phyloP scores from a whole-genome alignment of 176 grass and related monocot genomes.

The Elaeis guineensis region DNA sequence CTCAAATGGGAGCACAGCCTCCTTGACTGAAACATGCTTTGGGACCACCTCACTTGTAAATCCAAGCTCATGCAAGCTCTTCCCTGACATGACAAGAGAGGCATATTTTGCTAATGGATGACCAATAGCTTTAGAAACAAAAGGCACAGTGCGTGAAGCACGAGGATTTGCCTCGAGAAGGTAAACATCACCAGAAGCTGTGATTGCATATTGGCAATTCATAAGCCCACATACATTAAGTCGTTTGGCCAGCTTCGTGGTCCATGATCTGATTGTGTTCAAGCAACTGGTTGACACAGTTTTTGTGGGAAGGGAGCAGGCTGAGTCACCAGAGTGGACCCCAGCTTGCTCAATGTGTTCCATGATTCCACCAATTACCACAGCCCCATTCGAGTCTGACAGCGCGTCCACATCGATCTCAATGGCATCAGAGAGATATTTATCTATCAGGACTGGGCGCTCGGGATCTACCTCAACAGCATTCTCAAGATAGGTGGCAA shows the following conservation, averaged over 20 bases:
- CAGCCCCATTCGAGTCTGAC: conserved; percentile 66
- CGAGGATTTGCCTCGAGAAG: conserved; percentile 89
- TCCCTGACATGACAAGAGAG: conserved; percentile 92
- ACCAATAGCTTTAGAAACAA: conserved; percentile 96
- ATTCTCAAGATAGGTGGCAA: conserved; percentile 82
- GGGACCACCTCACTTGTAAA: conserved; percentile 86
- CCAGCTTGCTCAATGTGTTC: conserved; percentile 99
- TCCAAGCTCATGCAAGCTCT: conserved; percentile 57
- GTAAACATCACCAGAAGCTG: conserved; percentile 73
- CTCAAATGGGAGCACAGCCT: conserved; percentile 91
- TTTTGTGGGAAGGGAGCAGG: conserved; percentile 94
- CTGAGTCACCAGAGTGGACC: conserved; percentile 95
- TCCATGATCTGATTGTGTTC: conserved; percentile 84
- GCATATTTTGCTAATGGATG: conserved; percentile 97
- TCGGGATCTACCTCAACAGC: conserved; percentile 97
- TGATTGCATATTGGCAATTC: conserved; percentile 98
- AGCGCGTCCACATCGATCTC: conserved; percentile 98
- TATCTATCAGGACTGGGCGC: conserved; percentile 80
- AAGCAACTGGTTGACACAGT: conserved; percentile 62
- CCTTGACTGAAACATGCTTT: conserved; percentile 92
- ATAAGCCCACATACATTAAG: conserved; percentile 89
- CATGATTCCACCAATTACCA: conserved; percentile 99
- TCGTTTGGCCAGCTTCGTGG: conserved; percentile 64
- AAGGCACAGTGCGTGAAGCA: conserved; percentile 90
- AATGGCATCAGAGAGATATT: conserved; percentile 88